Percentiles rank a stretch among this genome's conserved stretches.
phyloP scores from a whole-genome alignment of 1,139 yeast species.

The Suhomyces choctaworum region DNA sequence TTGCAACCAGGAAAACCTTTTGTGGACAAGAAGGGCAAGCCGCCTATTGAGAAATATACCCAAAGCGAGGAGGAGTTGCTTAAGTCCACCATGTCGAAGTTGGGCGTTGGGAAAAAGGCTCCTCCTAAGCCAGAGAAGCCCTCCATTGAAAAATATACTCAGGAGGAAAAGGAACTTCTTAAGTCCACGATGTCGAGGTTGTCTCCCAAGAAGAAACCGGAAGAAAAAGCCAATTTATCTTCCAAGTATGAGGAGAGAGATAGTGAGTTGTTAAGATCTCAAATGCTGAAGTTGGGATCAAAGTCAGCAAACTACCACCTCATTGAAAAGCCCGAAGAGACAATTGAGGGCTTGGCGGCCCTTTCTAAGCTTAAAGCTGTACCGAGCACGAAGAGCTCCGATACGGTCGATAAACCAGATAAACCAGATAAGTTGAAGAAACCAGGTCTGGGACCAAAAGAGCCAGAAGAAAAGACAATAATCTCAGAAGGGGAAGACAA shows the following conservation, averaged over 20 bases:
- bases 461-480: background rate
- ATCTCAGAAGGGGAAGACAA: slow-evolving; percentile 6
- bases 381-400: background rate
- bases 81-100: slow-evolving; percentile 16
- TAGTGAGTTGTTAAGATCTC: slow-evolving; percentile 24
- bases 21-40: slow-evolving; percentile 20
- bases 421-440: slow-evolving; percentile 6
- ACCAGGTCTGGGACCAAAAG: too few relatives aligned
- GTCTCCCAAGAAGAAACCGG: slow-evolving; percentile 14
- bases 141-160: slow-evolving; percentile 15
- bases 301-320: slow-evolving; percentile 10
- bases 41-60: slow-evolving; percentile 16
- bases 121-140: slow-evolving; percentile 22
- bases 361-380: slow-evolving; percentile 17
- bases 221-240: slow-evolving; percentile 15
- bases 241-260: slow-evolving; percentile 27
- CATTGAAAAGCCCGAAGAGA: slow-evolving; percentile 11
- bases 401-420: slow-evolving; percentile 9
- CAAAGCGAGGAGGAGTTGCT: slow-evolving; percentile 17
- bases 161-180: slow-evolving; percentile 17
- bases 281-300: slow-evolving; percentile 23
- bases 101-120: slow-evolving; percentile 12
- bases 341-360: slow-evolving; percentile 21
- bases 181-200: slow-evolving; percentile 16
- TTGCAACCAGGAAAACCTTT: slow-evolving; percentile 13